Evolutionary conservation across 2,329 filamentous ascomycete genomes (phyloP), one percentile per base, ranked within the genome.

Genomic region (Thermothelomyces thermophilus): DNA sequence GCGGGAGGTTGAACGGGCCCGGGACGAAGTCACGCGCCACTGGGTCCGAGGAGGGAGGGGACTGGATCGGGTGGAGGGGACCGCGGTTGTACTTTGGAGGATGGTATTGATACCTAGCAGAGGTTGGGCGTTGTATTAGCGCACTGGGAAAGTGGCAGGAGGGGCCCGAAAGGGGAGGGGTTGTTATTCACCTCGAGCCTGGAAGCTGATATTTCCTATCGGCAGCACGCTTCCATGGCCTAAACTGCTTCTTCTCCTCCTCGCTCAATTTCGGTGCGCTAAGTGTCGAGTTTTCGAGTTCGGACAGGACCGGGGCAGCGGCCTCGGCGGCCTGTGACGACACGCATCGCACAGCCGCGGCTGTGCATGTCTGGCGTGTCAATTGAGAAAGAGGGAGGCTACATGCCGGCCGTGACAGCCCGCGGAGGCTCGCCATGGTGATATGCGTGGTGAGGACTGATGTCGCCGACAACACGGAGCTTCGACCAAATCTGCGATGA

Each of bases 81-180:
- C 93, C 93, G 63, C 91, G 87, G 69, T 95, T 84, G 77, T 90
- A 98, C 72, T 91, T 93, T 56, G 93, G 93, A 44, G 91, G 85
- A 57, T 90, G 89, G 70, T 86, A 97, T 70, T 95, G 87, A 73
- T 97, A 98, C 77, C 91, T 95, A 55, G n/a, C n/a, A 30, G 59
- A 48, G 58, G 42, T 60, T 37, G 54, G 54, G 39, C 50, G 48
- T n/a, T 51, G 63, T 60, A 63, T 55, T 58, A 9, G 61, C 61
- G 31, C 60, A 4, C 14, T 30, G 10, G 34, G 14, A 39, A 49
- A 46, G n/a, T n/a, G n/a, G n/a, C n/a, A n/a, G n/a, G n/a, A n/a
- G n/a, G n/a, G n/a, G n/a, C n/a, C n/a, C n/a, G n/a, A n/a, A n/a
- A n/a, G n/a, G 58, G 57, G 17, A 51, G 42, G 19, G 14, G 22